Base-by-base conservation (phyloP, 176 grass and related monocot genomes). In the Otatea glauca region DNA sequence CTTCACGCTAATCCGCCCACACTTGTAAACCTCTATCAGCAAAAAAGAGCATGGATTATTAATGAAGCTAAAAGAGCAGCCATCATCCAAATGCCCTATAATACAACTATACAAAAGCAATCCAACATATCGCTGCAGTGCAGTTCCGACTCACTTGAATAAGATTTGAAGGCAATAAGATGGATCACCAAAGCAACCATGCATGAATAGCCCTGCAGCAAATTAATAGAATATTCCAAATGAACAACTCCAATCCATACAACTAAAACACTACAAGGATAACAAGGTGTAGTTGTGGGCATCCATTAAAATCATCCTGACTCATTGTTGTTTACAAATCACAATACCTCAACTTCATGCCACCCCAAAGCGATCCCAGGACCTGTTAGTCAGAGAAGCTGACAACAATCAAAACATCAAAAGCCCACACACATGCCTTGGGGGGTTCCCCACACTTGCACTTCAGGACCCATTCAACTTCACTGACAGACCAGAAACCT, bases 341-440 rank as follows among this genome's bases (percentile, higher is more conserved):
- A 63, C 10, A 63, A 29, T 29, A 13, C 60, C 2, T 24, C 60
- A 13, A 63, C 8, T 27, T 62, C 58, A 61, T 61, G n/a, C 11
- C 60, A 29, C 24, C 11, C 60, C 60, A 63, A 29, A 63, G 60
- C 60, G 29, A 50, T 50, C 43, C 43, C 69, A 86, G 53, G 43
- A 12, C 68, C 32, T 63, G 56, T 13, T 13, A 64, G 34, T 65
- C 45, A 80, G 58, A 41, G 25, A 74, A 80, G 47, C 8, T 81
- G 84, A 42, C 58, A 86, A 21, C 38, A 81, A 8, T 67, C 21
- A 65, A 65, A 41, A 54, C 65, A 63, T 39, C 68, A 64, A 72
- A 44, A 43, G 6, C 0, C 23, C 68, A 45, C 16, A 86, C 45
- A 74, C 11, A 18, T 34, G 5, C 27, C 63, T 5, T 43, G 37